These are phyloP conservation scores for Lagerstroemia speciosa DNA, from an alignment of 345 rosid species.

Conservation along the genomic window DNA sequence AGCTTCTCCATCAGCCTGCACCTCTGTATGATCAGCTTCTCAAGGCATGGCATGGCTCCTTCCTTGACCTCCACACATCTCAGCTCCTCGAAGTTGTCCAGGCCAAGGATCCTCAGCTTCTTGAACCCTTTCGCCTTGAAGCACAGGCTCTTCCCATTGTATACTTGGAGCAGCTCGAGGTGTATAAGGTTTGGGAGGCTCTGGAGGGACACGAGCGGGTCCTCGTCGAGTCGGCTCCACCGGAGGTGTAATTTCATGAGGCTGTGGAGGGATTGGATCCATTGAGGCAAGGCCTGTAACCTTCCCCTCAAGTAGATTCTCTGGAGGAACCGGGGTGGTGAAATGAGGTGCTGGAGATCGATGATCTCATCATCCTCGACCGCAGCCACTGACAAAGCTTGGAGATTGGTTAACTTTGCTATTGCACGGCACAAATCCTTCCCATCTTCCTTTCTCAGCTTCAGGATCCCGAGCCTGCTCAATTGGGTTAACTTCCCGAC, in stretches of 20 bases:
- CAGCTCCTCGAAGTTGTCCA: slow-evolving; percentile 24
- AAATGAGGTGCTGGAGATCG: slow-evolving; percentile 20
- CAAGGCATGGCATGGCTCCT: slow-evolving; percentile 23
- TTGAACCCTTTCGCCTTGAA: slow-evolving; percentile 21
- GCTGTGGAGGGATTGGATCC: slow-evolving; percentile 21
- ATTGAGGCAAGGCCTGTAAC: slow-evolving; percentile 20
- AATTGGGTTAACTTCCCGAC: slow-evolving; percentile 31
- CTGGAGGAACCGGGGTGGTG: slow-evolving; percentile 26
- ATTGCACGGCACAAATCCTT: slow-evolving; percentile 23
- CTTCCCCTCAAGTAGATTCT: slow-evolving; percentile 26
- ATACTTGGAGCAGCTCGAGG: slow-evolving; percentile 25
- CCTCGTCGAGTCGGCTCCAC: slow-evolving; percentile 21
- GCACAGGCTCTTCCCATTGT: slow-evolving; percentile 14
- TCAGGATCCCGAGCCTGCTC: slow-evolving; percentile 28
- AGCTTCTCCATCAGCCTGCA: slow-evolving; percentile 18
- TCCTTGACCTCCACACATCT: slow-evolving; percentile 15
- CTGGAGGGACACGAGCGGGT: slow-evolving; percentile 26
- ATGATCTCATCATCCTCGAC: slow-evolving; percentile 19
- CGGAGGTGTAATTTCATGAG: slow-evolving; percentile 19
- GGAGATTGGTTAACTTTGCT: slow-evolving; percentile 18
- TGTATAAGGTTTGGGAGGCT: slow-evolving; percentile 26
- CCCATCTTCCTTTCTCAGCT: slow-evolving; percentile 30
- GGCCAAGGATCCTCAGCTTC: slow-evolving; percentile 26
- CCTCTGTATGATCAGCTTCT: slow-evolving; percentile 20
- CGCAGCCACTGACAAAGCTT: slow-evolving; percentile 22